phyloP scores from a whole-genome alignment of 352 stramenopile species.

The Phytopythium ostracodes region DNA sequence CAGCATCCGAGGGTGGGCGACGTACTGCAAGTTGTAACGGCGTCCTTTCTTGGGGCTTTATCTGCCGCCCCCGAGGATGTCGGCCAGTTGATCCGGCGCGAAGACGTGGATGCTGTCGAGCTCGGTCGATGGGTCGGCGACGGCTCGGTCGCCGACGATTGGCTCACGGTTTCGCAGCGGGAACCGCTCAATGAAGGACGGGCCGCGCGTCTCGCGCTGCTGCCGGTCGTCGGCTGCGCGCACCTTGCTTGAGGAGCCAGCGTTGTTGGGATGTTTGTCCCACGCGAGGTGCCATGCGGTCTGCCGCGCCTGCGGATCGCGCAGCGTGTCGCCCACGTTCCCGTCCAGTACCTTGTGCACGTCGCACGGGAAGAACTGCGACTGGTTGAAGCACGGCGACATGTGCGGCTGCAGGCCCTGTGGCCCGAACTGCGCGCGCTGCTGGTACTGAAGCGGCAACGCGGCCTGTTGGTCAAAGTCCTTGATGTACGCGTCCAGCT shows the following conservation, averaged over 20 bases:
- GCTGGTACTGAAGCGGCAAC: slow-evolving; percentile 74
- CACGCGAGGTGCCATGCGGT: slow-evolving; percentile 52
- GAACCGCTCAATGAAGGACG: slow-evolving; percentile 69
- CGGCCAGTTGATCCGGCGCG: slow-evolving; percentile 34
- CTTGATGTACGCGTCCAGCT: slow-evolving; percentile 78
- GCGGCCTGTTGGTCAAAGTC: slow-evolving; percentile 77
- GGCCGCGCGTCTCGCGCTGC: slow-evolving; percentile 37
- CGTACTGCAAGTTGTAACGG: background rate
- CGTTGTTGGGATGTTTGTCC: slow-evolving; percentile 53
- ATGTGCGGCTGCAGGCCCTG: slow-evolving; percentile 73
- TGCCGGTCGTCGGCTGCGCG: slow-evolving; percentile 27
- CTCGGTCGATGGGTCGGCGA: slow-evolving; percentile 2
- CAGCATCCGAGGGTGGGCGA: background rate
- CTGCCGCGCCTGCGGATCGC: slow-evolving; percentile 23
- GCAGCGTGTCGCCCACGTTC: slow-evolving; percentile 47
- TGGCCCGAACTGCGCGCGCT: slow-evolving; percentile 46
- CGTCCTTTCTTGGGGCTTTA: slow-evolving; percentile 3
- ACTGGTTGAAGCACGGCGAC: slow-evolving; percentile 80
- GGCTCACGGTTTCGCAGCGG: slow-evolving; percentile 31
- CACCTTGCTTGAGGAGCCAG: slow-evolving; percentile 64
- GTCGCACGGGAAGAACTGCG: slow-evolving; percentile 77
- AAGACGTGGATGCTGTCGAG: slow-evolving; percentile 28
- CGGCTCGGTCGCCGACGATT: slow-evolving; percentile 10
- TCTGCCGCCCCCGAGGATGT: slow-evolving; percentile 45
- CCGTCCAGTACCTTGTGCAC: slow-evolving; percentile 70